Evolutionary conservation across 768 basidiomycete species (phyloP).

Genomic region (Pseudohyphozyma bogoriensis): DNA sequence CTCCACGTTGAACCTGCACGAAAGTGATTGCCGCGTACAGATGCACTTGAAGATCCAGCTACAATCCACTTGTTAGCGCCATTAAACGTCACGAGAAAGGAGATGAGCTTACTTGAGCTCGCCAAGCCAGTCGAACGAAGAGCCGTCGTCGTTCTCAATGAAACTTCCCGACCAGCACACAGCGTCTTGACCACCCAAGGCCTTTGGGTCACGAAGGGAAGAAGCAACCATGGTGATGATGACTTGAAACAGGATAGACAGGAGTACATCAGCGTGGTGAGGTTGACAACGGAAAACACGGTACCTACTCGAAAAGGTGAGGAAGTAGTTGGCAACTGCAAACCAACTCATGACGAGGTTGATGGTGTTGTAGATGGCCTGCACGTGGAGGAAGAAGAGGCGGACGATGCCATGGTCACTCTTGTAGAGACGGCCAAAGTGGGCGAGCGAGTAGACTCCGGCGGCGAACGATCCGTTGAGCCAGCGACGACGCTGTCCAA

Average conservation of each 20-base stretch:
- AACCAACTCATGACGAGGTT: slow-evolving; percentile 87
- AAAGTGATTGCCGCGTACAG: slow-evolving; percentile 3
- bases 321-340: slow-evolving; percentile 32
- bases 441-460: slow-evolving; percentile 72
- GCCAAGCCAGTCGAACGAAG: slow-evolving; percentile 27
- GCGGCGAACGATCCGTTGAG: slow-evolving; percentile 74
- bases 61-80: neutral
- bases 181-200: neutral
- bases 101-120: slow-evolving; percentile 16
- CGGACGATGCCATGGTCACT: slow-evolving; percentile 78
- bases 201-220: slow-evolving; percentile 24
- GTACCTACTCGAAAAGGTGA: slow-evolving; percentile 24
- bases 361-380: slow-evolving; percentile 78
- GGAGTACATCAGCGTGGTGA: neutral
- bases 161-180: slow-evolving; percentile 32
- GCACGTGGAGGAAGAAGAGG: slow-evolving; percentile 94
- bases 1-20: neutral
- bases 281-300: slow-evolving; percentile 2
- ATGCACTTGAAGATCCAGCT: slow-evolving; percentile 31
- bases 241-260: neutral
- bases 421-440: slow-evolving; percentile 54
- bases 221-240: slow-evolving; percentile 24
- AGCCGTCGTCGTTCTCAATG: slow-evolving; percentile 20
- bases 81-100: neutral
- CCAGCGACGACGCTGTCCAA: slow-evolving; percentile 93